Evolutionary conservation across 1,284 basidiomycete genomes (phyloP).

Genomic region (Wolfiporia cocos): DNA sequence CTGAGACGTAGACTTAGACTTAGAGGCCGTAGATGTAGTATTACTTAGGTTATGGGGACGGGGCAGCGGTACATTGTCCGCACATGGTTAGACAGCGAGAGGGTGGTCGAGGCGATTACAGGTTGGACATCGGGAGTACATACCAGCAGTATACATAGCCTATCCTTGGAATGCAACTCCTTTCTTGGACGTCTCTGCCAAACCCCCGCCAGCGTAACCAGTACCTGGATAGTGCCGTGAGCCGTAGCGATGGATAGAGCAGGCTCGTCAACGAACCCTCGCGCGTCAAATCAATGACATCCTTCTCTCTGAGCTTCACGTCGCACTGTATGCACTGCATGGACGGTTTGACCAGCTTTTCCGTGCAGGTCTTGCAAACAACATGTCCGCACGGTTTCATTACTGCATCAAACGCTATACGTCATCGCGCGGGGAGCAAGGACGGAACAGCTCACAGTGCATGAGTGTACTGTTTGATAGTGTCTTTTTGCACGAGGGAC

Average conservation of each 20-base stretch:
- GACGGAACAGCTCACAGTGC: slow-evolving; percentile 53
- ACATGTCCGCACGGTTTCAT: slow-evolving; percentile 83
- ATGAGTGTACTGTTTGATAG: slow-evolving; percentile 74
- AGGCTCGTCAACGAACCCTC: slow-evolving; percentile 53
- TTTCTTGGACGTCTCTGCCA: slow-evolving; percentile 74
- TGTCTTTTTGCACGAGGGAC: slow-evolving; percentile 84
- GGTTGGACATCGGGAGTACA: not conserved
- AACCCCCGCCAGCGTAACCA: slow-evolving; percentile 85
- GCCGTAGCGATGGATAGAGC: not conserved
- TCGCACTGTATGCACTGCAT: slow-evolving; percentile 85
- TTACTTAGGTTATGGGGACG: no score
- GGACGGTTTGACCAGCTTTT: slow-evolving; percentile 69
- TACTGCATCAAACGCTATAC: slow-evolving; percentile 33
- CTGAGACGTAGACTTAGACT: no score
- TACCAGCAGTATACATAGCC: not conserved
- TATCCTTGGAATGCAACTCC: slow-evolving; percentile 78
- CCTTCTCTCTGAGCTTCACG: slow-evolving; percentile 48
- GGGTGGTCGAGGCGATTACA: no score
- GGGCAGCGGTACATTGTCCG: no score
- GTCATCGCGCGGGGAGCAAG: not conserved
- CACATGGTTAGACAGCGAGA: no score
- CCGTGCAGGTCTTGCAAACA: slow-evolving; percentile 80
- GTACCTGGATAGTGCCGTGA: slow-evolving; percentile 54
- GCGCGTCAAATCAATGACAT: slow-evolving; percentile 71
- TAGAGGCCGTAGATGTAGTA: no score